Percentiles rank a stretch among this genome's conserved stretches.
Evolutionary conservation across 75 land plant species (phyloP).

Genomic region (Gnetum montanum): DNA sequence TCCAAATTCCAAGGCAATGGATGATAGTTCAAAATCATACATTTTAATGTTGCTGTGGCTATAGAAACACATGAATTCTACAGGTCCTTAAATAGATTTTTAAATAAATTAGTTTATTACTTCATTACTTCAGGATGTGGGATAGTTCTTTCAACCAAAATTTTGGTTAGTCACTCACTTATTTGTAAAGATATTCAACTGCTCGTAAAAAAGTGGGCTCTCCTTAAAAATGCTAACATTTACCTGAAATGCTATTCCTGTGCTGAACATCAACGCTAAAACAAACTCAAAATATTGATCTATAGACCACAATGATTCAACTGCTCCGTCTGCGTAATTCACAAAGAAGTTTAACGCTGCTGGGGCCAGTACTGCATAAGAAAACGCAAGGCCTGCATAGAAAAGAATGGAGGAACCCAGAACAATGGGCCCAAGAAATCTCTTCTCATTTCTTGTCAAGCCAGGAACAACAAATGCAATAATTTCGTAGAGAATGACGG

Average conservation of each 20-base stretch:
- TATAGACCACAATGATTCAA: conserved; percentile 98
- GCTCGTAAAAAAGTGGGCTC: too few species aligned
- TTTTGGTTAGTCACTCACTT: too few species aligned
- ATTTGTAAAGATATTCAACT: too few species aligned
- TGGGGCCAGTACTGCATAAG: conserved; percentile 82
- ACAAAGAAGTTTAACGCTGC: conserved; percentile 98
- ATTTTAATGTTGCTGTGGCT: too few species aligned
- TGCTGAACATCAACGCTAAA: conserved; percentile 97
- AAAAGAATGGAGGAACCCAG: conserved; percentile 94
- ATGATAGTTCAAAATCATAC: too few species aligned
- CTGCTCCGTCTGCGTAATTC: conserved; percentile 91
- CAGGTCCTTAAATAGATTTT: too few species aligned
- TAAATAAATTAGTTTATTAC: too few species aligned
- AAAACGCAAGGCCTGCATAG: conserved; percentile 86
- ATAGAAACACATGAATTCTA: too few species aligned
- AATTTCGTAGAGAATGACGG: conserved; percentile 94
- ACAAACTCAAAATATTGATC: conserved; percentile 99
- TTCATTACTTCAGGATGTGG: too few species aligned
- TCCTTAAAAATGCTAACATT: too few species aligned
- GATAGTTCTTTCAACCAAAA: too few species aligned
- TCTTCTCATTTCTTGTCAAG: conserved; percentile 76
- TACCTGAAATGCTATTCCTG: conserved; percentile 97
- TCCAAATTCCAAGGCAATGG: too few species aligned
- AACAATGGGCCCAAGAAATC: conserved; percentile 91
- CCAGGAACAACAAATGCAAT: conserved; percentile 98